Base-by-base conservation (phyloP, 2,329 filamentous ascomycete species). In the Colletotrichum sp. region DNA sequence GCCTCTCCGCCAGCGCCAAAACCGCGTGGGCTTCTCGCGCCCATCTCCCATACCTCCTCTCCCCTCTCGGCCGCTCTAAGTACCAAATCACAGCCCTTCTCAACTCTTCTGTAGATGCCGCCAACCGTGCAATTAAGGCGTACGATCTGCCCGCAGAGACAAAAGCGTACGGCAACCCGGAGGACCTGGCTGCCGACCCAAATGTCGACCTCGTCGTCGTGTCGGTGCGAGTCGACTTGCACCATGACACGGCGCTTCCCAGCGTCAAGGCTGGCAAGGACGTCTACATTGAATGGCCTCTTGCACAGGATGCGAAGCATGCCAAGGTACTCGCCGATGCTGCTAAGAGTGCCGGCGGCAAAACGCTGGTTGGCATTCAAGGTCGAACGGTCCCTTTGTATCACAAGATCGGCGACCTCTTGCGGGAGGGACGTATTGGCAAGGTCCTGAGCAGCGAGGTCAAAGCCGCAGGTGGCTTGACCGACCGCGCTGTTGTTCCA, bases 31-130 rank as follows among this genome's bases (percentile, higher is more conserved):
- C 90, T 3, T 85, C 84, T 52, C 78, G 80, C 36, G 91, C 88
- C 5, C 92, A 93, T 78, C 86, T 93, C 0, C 90, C 92, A 0
- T 93, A 92, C 80, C 88, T 93, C 4, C 81, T 87, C 34, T 89
- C 89, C 0, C 82, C 86, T 0, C 83, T 80, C 5, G 86, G 87
- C 12, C 55, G 43, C 24, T 77, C 84, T 2, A 83, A 86, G 13
- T 92, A 87, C 77, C 74, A 85, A 30, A 88, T 92, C 66, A 86
- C 89, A 2, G 90, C 89, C 1, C 82, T 92, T 0, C 85, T 87
- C 75, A 92, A 92, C 82, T 89, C 87, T 26, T 87, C 84, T 59
- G 80, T 86, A 1, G 81, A 84, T 3, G 85, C 88, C 0, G 89
- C 89, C 0, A 79, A 83, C 16, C 83, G 80, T 0, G 87, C 89